phyloP scores from a whole-genome alignment of 257 asterid genomes.

The Avicennia marina region DNA sequence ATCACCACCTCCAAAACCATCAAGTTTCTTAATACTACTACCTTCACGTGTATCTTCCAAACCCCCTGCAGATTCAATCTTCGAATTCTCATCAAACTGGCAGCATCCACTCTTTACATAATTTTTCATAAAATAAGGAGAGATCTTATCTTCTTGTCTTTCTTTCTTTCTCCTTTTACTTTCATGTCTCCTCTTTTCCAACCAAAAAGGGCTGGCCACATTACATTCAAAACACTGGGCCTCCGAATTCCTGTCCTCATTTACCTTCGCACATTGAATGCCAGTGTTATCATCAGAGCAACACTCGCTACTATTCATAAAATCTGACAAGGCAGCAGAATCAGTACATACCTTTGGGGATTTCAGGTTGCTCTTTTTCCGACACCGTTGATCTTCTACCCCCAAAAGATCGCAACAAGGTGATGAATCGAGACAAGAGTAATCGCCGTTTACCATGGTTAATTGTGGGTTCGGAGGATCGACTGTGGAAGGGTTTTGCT shows the following conservation, averaged over 20 bases:
- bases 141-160: background rate
- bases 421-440: too few relatives aligned
- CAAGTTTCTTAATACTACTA: background rate
- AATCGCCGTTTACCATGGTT: too few relatives aligned
- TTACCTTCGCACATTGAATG: background rate
- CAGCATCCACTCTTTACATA: background rate
- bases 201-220: background rate
- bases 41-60: background rate
- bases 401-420: too few relatives aligned
- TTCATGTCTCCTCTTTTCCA: background rate
- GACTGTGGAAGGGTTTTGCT: too few relatives aligned
- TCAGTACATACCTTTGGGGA: slow-evolving; percentile 13
- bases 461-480: too few relatives aligned
- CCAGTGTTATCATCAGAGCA: background rate
- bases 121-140: background rate
- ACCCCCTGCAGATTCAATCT: background rate
- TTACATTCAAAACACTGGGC: background rate
- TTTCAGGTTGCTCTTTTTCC: slow-evolving; percentile 1
- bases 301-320: background rate
- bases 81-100: background rate
- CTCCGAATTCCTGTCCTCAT: background rate
- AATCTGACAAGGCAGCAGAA: slow-evolving; percentile 10
- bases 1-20: background rate
- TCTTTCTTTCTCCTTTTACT: background rate
- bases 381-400: too few relatives aligned